These are phyloP conservation scores for Naematelia encephala DNA, from an alignment of 768 basidiomycete species.

Conservation along the genomic window DNA sequence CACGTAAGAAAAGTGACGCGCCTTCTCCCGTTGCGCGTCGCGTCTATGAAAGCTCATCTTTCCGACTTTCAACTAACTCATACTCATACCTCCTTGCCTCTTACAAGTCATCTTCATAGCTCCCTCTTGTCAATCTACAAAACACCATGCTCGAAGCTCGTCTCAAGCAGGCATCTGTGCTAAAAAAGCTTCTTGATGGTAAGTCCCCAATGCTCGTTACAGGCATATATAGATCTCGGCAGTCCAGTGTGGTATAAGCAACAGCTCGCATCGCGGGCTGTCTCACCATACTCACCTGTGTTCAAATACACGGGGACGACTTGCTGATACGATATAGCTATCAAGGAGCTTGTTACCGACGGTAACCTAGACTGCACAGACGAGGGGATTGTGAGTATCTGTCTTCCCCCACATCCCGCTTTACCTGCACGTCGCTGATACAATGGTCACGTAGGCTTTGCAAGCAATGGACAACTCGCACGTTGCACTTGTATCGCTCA, in stretches of 20 bases:
- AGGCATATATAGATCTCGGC: slow-evolving; percentile 10
- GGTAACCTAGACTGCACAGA: slow-evolving; percentile 98
- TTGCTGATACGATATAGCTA: slow-evolving; percentile 58
- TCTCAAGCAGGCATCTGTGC: slow-evolving; percentile 75
- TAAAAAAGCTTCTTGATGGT: slow-evolving; percentile 95
- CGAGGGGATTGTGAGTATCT: slow-evolving; percentile 71
- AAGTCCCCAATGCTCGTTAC: slow-evolving; percentile 37
- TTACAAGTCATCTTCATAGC: no score
- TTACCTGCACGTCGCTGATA: slow-evolving; percentile 2
- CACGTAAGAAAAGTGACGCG: background rate
- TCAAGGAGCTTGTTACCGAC: slow-evolving; percentile 96
- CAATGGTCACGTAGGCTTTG: slow-evolving; percentile 57
- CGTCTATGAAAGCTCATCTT: slow-evolving; percentile 1
- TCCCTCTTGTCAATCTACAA: background rate
- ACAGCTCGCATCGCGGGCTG: no score
- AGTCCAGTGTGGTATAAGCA: background rate
- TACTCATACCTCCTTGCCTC: no score
- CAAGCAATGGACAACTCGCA: slow-evolving; percentile 99
- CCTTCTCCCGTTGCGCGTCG: background rate
- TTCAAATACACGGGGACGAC: background rate
- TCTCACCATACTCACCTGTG: no score
- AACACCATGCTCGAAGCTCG: slow-evolving; percentile 67
- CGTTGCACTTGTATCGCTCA: slow-evolving; percentile 90
- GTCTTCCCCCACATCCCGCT: background rate
- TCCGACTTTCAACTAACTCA: slow-evolving; percentile 3